phyloP scores from a whole-genome alignment of 306 rosid genomes.

The Pachyrhizus erosus region DNA sequence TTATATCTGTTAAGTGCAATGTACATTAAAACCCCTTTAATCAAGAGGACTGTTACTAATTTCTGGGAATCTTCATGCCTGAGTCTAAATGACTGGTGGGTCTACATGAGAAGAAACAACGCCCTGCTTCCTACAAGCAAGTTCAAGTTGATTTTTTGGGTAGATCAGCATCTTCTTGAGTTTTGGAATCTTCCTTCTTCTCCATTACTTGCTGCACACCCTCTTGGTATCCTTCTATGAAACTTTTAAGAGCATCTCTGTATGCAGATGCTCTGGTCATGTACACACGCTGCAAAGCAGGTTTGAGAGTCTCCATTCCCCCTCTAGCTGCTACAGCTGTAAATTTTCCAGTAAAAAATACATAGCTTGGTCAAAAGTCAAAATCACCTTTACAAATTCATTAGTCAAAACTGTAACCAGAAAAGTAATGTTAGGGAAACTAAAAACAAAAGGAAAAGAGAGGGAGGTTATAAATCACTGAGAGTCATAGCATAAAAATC shows the following conservation, averaged over 20 bases:
- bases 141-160: conserved; percentile 53
- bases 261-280: conserved; percentile 94
- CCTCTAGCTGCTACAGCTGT: conserved; percentile 87
- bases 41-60: conserved; percentile 19
- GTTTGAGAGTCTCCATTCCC: conserved; percentile 68
- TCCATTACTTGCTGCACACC: conserved; percentile 77
- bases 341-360: conserved; percentile 45
- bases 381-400: conserved; percentile 31
- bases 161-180: conserved; percentile 51
- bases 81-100: conserved; percentile 20
- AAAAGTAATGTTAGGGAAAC: conserved; percentile 14
- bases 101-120: conserved; percentile 29
- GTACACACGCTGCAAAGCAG: conserved; percentile 84
- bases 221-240: conserved; percentile 83
- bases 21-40: conserved; percentile 28
- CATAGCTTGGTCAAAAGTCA: conserved; percentile 37
- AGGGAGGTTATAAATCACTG: background rate
- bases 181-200: conserved; percentile 58
- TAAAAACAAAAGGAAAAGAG: background rate
- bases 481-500: conserved; percentile 28
- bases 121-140: background rate
- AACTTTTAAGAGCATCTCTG: conserved; percentile 86
- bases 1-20: conserved; percentile 16
- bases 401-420: conserved; percentile 18
- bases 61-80: conserved; percentile 37